Conservation (phyloP, 139 green algal genomes). For the Picochlorum sp. region DNA sequence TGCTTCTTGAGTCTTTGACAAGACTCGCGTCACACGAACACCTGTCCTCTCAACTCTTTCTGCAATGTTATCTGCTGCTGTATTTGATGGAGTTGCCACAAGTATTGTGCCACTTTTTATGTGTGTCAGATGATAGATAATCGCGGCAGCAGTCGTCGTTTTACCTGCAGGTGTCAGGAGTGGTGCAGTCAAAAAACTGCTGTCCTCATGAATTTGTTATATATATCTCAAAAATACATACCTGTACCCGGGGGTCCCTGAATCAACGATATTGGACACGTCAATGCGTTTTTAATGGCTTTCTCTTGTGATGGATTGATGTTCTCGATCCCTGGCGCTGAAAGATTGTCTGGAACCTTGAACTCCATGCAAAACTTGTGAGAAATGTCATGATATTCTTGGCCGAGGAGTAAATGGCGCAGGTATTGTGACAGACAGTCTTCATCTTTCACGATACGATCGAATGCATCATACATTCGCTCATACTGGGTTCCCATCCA, state of each 20-base stretch:
- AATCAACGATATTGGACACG: no score
- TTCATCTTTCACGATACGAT: conserved; percentile 78
- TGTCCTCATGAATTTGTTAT: no score
- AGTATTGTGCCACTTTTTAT: conserved; percentile 74
- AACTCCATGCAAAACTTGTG: conserved; percentile 32
- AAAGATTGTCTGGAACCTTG: conserved; percentile 44
- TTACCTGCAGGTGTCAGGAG: conserved; percentile 33
- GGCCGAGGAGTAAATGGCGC: conserved; percentile 70
- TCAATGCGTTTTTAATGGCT: no score
- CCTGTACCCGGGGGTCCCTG: conserved; percentile 87
- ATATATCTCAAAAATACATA: conserved; percentile 20
- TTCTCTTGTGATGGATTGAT: conserved; percentile 85
- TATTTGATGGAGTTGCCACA: conserved; percentile 90
- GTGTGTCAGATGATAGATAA: conserved; percentile 84
- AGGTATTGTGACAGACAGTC: conserved; percentile 61
- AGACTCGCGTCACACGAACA: conserved; percentile 89
- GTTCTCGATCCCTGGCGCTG: conserved; percentile 75
- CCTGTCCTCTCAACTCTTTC: conserved; percentile 85
- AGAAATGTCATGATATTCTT: conserved; percentile 46
- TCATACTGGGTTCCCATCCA: no score
- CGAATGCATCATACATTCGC: no score
- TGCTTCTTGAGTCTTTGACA: conserved; percentile 77
- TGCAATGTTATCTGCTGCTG: conserved; percentile 95
- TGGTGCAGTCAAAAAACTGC: no score
- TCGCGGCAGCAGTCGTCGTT: conserved; percentile 90